Conservation (phyloP, 306 rosid species). For the Elaeagnus macrophylla region DNA sequence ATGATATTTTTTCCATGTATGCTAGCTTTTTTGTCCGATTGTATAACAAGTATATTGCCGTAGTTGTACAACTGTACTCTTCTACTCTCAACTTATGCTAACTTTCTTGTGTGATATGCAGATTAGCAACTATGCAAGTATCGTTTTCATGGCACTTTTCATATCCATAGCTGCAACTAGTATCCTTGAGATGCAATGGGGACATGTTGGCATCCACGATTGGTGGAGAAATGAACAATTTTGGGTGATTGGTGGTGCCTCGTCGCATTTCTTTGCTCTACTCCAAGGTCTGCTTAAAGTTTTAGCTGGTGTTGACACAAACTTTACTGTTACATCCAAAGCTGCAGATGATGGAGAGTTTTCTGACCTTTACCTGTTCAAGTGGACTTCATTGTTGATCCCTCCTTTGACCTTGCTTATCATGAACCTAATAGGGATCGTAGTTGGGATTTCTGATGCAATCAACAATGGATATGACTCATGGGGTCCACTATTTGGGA, state of each 20-base stretch:
- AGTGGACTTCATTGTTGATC: conserved; percentile 79
- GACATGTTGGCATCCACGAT: conserved; percentile 80
- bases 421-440: conserved; percentile 70
- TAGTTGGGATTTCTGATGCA: conserved; percentile 79
- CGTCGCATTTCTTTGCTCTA: conserved; percentile 79
- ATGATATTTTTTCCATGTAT: too few species aligned
- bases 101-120: conserved; percentile 24
- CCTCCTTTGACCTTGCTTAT: conserved; percentile 75
- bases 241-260: conserved; percentile 90
- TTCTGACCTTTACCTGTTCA: conserved; percentile 82
- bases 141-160: conserved; percentile 79
- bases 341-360: conserved; percentile 81
- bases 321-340: conserved; percentile 85
- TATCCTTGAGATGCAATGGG: conserved; percentile 94
- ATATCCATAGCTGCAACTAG: conserved; percentile 74
- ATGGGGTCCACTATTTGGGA: conserved; percentile 89
- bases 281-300: conserved; percentile 90
- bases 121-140: conserved; percentile 87
- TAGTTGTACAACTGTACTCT: conserved; percentile 2
- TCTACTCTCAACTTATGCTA: conserved; percentile 14
- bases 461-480: conserved; percentile 91
- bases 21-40: not conserved
- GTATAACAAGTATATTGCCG: too few species aligned
- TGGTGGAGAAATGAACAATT: conserved; percentile 98
- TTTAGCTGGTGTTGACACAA: conserved; percentile 79